Evolutionary conservation across 352 stramenopile genomes (phyloP).

Genomic region (Phytophthora boehmeriae): DNA sequence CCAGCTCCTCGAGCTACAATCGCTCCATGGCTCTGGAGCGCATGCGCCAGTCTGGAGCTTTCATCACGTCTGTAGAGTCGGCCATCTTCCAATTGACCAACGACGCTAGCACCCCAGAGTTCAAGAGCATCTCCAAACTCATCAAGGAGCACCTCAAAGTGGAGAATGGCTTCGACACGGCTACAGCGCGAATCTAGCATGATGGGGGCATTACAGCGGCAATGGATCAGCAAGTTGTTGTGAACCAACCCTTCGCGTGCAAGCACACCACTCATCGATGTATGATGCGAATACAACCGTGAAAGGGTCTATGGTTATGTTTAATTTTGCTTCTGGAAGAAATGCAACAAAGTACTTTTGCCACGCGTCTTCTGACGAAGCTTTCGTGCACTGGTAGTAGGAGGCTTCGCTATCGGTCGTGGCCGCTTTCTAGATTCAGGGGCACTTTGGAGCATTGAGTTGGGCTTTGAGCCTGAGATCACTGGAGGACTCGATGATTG

Average conservation of each 20-base stretch:
- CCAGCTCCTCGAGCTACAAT: slow-evolving; percentile 88
- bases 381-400: slow-evolving; percentile 20
- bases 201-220: too few species aligned
- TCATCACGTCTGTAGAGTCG: slow-evolving; percentile 95
- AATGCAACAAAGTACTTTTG: slow-evolving; percentile 48
- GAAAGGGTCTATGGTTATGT: slow-evolving; percentile 12
- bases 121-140: slow-evolving; percentile 93
- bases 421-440: slow-evolving; percentile 31
- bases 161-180: slow-evolving; percentile 62
- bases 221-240: neutral
- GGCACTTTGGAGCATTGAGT: slow-evolving; percentile 19
- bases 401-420: slow-evolving; percentile 15
- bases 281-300: slow-evolving; percentile 4
- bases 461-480: slow-evolving; percentile 1
- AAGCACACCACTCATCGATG: neutral
- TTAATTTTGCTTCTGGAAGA: slow-evolving; percentile 42
- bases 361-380: slow-evolving; percentile 12
- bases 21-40: slow-evolving; percentile 92
- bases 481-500: slow-evolving; percentile 6
- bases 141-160: slow-evolving; percentile 93
- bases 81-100: slow-evolving; percentile 95
- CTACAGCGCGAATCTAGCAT: slow-evolving; percentile 1
- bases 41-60: slow-evolving; percentile 93
- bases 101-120: slow-evolving; percentile 92
- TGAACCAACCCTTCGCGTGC: neutral